Evolutionary conservation across 768 basidiomycete genomes (phyloP).

Genomic region (Macrocybe gigantea): DNA sequence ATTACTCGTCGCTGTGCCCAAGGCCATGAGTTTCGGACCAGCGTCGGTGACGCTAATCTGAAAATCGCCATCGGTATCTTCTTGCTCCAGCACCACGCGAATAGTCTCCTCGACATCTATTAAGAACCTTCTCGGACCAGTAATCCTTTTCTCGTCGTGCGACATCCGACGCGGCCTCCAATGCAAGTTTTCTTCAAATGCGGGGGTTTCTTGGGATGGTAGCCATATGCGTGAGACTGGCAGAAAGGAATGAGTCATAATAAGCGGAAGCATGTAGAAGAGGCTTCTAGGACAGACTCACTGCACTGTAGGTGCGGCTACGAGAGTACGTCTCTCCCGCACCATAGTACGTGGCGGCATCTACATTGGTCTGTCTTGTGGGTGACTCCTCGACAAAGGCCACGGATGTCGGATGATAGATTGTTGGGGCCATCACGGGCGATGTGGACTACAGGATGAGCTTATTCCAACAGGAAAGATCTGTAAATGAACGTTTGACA

Average conservation of each 20-base stretch:
- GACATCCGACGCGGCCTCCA: constrained; percentile 75
- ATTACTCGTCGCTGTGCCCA: constrained; percentile 96
- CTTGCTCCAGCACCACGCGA: constrained; percentile 91
- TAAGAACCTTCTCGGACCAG: constrained; percentile 82
- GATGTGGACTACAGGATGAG: background rate
- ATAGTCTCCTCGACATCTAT: constrained; percentile 99
- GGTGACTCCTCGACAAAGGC: constrained; percentile 61
- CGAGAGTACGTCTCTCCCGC: constrained; percentile 74
- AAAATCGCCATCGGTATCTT: constrained; percentile 96
- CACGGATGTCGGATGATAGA: constrained; percentile 60
- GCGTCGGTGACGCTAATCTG: constrained; percentile 96
- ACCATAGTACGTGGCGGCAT: constrained; percentile 81
- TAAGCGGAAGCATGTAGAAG: constrained; percentile 1
- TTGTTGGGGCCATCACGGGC: constrained; percentile 54
- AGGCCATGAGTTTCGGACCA: constrained; percentile 92
- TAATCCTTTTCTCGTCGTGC: constrained; percentile 84
- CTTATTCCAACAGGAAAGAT: background rate
- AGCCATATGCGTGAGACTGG: constrained; percentile 68
- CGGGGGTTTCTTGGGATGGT: constrained; percentile 61
- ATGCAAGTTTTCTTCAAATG: constrained; percentile 76
- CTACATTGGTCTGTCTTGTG: constrained; percentile 45
- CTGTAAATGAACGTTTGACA: too few species aligned
- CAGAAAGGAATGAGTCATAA: constrained; percentile 2
- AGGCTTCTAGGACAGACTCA: constrained; percentile 30
- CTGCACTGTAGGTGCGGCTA: constrained; percentile 84